Conservation (phyloP, 2,329 filamentous ascomycete genomes). For the Capronia epimyces region DNA sequence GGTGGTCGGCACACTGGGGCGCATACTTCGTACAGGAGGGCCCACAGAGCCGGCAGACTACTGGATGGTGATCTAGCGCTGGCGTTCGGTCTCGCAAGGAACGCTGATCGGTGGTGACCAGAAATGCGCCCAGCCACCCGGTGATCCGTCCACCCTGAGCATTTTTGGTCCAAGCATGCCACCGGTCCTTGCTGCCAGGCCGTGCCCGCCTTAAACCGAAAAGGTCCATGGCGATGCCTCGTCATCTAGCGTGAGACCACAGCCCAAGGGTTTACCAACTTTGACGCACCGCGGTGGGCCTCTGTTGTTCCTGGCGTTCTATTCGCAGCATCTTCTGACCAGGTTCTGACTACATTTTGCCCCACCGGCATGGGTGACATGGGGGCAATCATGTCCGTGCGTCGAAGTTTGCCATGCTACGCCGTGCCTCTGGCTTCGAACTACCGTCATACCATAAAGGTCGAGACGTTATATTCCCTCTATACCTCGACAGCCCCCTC, state of each 20-base stretch:
- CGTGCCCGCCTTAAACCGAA: conserved; percentile 26
- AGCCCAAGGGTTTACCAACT: conserved; percentile 24
- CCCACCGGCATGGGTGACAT: conserved; percentile 24
- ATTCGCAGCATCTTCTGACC: conserved; percentile 26
- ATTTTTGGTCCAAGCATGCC: conserved; percentile 22
- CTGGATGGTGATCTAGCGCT: conserved; percentile 20
- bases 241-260: conserved; percentile 28
- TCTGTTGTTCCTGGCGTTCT: conserved; percentile 20
- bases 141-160: conserved; percentile 23
- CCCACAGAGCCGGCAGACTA: conserved; percentile 1
- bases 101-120: conserved; percentile 29
- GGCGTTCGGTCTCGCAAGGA: conserved; percentile 26
- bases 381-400: conserved; percentile 21
- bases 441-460: conserved; percentile 25
- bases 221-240: conserved; percentile 25
- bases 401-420: conserved; percentile 22
- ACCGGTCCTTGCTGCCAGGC: conserved; percentile 18
- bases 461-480: conserved; percentile 22
- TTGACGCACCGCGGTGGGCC: conserved; percentile 26
- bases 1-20: background rate
- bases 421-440: conserved; percentile 15
- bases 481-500: conserved; percentile 20
- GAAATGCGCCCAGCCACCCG: conserved; percentile 30
- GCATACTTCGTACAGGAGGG: background rate
- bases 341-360: conserved; percentile 23